Evolutionary conservation across 2,329 filamentous ascomycete genomes (phyloP), one percentile per base, ranked within the genome.

Genomic region (Mariannaea sp.): DNA sequence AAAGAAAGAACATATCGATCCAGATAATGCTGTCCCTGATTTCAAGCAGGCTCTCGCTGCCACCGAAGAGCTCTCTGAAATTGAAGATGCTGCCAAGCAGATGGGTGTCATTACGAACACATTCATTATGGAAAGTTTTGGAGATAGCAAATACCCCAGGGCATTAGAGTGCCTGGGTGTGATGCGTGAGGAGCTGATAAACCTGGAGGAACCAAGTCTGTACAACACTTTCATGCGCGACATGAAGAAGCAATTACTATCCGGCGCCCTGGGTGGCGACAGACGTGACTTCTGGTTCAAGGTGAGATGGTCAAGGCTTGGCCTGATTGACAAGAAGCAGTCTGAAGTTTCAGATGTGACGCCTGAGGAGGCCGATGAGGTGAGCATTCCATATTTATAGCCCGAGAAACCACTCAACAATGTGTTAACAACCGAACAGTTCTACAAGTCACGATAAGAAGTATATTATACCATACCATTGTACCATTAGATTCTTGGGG

Each of bases 281-380:
- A 78, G 91, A 48, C 81, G 81, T 58, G 90, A 95, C 66, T 85
- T 97, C 74, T 97, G 92, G 92, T 89, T 84, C 75, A 77, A 82
- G 61, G 74, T 96, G 19, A 80, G 87, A 61, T 82, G 77, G 53
- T 82, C 80, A 35, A 83, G 78, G 61, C 73, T 96, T 50, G 90
- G 92, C 0, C 75, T 96, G 67, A 86, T 97, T 63, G 85, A 89
- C 58, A 76, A 79, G 46, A 78, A 74, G 41, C 76, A 84, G 64
- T 82, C 80, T 2, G 84, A 88, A 36, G 75, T 78, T 14, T 92
- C 88, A 1, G 77, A 83, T 24, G 83, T 92, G 4, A 83, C 80
- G 0, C 80, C 84, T 45, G 84, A 89, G 38, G 87, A 92, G 64
- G 91, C 88, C n/a, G 81, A 78, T 46, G 79, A 84, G 75, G 82